phyloP scores from a whole-genome alignment of 768 basidiomycete species.

The Pleurotus cornucopiae region DNA sequence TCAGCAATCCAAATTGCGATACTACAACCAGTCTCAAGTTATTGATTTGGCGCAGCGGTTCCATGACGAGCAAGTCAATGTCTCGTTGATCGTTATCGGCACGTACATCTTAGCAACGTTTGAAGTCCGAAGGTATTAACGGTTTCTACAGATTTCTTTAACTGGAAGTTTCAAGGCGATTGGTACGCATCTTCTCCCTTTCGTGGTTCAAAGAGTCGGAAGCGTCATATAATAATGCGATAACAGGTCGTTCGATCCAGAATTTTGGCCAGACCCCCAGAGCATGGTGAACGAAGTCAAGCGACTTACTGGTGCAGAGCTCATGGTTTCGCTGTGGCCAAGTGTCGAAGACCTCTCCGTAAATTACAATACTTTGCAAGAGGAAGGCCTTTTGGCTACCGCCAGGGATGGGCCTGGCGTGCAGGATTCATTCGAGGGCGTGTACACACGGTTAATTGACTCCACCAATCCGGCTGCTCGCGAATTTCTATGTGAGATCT shows the following conservation, averaged over 20 bases:
- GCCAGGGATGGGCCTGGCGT: conserved; percentile 31
- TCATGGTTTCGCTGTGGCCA: conserved; percentile 36
- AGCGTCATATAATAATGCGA: not conserved
- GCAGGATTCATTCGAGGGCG: conserved; percentile 29
- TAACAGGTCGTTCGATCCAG: conserved; percentile 28
- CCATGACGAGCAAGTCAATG: conserved; percentile 30
- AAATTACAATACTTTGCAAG: conserved; percentile 27
- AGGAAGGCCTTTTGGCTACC: conserved; percentile 27
- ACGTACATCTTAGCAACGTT: no score
- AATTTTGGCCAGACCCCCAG: conserved; percentile 29
- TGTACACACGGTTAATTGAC: conserved; percentile 31
- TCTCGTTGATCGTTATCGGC: conserved; percentile 28
- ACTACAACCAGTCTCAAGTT: conserved; percentile 30
- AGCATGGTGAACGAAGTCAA: conserved; percentile 29
- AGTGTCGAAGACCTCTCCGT: conserved; percentile 31
- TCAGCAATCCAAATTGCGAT: conserved; percentile 32
- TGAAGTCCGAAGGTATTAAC: no score
- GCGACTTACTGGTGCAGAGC: conserved; percentile 28
- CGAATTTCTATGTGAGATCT: conserved; percentile 27
- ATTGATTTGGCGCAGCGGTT: conserved; percentile 28
- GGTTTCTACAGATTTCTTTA: conserved; percentile 24
- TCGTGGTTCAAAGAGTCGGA: no score
- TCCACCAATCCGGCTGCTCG: conserved; percentile 31
- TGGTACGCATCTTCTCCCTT: conserved; percentile 17
- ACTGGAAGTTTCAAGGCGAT: conserved; percentile 33